Evolutionary conservation across 495 filamentous ascomycete genomes (phyloP).

Genomic region (Aspergillus heteromorphus): DNA sequence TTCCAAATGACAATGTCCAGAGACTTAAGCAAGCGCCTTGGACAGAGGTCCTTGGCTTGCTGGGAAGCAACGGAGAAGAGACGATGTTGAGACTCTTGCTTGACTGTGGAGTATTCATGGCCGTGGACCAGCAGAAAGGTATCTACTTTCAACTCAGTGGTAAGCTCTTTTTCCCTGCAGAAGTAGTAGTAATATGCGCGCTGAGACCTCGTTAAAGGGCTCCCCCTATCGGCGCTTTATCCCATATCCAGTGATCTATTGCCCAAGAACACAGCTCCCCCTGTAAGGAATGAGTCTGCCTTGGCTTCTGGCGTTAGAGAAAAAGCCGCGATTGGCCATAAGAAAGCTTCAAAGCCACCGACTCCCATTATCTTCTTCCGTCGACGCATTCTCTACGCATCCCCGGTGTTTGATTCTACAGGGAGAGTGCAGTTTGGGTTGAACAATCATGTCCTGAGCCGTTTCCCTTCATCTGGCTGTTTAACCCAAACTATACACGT

Average conservation of each 20-base stretch:
- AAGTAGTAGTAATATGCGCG: not conserved
- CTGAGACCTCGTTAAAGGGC: slow-evolving; percentile 27
- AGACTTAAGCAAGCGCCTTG: slow-evolving; percentile 66
- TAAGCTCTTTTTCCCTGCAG: slow-evolving; percentile 23
- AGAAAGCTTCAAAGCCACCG: slow-evolving; percentile 10
- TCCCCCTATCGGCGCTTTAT: slow-evolving; percentile 41
- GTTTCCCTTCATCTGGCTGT: slow-evolving; percentile 47
- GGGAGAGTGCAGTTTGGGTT: slow-evolving; percentile 68
- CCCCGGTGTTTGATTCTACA: slow-evolving; percentile 59
- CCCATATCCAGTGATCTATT: not conserved
- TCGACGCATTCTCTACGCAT: slow-evolving; percentile 81
- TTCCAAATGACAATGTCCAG: slow-evolving; percentile 65
- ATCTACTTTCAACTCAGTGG: slow-evolving; percentile 79
- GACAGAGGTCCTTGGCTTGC: slow-evolving; percentile 61
- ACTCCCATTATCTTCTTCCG: slow-evolving; percentile 69
- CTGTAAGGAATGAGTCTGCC: not conserved
- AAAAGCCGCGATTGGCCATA: not conserved
- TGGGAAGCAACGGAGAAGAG: slow-evolving; percentile 72
- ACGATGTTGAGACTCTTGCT: slow-evolving; percentile 78
- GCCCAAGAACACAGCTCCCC: not conserved
- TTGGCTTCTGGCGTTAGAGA: not conserved
- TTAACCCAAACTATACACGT: slow-evolving; percentile 63
- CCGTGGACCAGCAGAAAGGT: slow-evolving; percentile 51
- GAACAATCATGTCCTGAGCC: slow-evolving; percentile 74
- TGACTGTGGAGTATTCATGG: slow-evolving; percentile 70